Evolutionary conservation across 345 rosid species (phyloP).

Genomic region (Gossypium turneri): DNA sequence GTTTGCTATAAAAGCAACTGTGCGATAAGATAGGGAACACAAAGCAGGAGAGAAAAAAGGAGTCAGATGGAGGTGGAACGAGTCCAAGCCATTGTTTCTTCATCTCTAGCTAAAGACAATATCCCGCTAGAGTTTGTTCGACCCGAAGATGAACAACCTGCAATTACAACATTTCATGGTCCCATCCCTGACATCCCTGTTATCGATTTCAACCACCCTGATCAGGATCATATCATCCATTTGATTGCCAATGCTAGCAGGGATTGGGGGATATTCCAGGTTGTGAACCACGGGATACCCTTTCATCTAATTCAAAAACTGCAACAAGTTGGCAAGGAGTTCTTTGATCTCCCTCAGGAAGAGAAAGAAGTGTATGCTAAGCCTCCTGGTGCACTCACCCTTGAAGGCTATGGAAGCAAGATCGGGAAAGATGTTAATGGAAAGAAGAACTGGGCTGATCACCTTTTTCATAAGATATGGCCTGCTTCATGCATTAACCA

Average conservation of each 20-base stretch:
- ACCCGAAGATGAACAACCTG: slow-evolving; percentile 66
- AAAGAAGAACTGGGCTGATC: slow-evolving; percentile 76
- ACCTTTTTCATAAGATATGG: slow-evolving; percentile 77
- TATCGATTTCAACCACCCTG: slow-evolving; percentile 38
- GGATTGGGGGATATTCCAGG: slow-evolving; percentile 67
- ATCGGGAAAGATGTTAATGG: slow-evolving; percentile 47
- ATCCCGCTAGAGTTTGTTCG: slow-evolving; percentile 70
- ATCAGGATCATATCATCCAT: slow-evolving; percentile 21
- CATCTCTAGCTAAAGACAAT: slow-evolving; percentile 18
- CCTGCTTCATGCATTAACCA: slow-evolving; percentile 58
- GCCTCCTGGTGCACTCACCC: slow-evolving; percentile 29
- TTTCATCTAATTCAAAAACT: slow-evolving; percentile 35
- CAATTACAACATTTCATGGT: slow-evolving; percentile 54
- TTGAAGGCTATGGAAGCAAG: slow-evolving; percentile 69
- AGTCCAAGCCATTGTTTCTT: slow-evolving; percentile 50
- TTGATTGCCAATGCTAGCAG: slow-evolving; percentile 31
- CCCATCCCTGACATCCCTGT: slow-evolving; percentile 43
- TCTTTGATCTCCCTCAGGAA: slow-evolving; percentile 60
- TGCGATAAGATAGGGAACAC: background rate
- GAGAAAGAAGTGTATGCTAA: slow-evolving; percentile 65
- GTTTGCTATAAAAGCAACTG: background rate
- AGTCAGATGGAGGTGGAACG: slow-evolving; percentile 40
- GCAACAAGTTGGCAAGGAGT: slow-evolving; percentile 52
- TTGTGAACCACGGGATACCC: slow-evolving; percentile 59
- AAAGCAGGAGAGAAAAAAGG: background rate